Evolutionary conservation across 371 early-diverging fungal genomes (phyloP).

Genomic region (Mucor racemosus): DNA sequence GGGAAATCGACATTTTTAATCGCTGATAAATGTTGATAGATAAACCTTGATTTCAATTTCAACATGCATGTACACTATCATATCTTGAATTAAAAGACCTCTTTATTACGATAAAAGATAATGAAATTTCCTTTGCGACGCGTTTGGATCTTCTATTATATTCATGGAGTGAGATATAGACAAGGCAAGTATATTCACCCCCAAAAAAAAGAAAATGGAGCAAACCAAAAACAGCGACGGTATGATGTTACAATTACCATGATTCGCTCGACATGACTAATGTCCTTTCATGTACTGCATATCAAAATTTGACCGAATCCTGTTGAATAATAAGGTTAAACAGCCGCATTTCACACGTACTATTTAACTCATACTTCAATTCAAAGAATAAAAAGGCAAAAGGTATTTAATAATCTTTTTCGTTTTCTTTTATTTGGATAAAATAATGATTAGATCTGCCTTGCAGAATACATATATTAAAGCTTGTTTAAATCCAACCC

Average conservation of each 20-base stretch:
- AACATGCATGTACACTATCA: too few species aligned
- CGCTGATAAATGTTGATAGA: too few species aligned
- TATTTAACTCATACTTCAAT: not conserved
- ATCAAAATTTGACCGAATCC: not conserved
- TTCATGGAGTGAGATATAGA: too few species aligned
- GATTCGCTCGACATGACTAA: slow-evolving; percentile 6
- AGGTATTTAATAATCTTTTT: not conserved
- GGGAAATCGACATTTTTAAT: too few species aligned
- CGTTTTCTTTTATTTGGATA: slow-evolving; percentile 8
- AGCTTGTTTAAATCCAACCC: slow-evolving; percentile 38
- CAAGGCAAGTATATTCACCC: too few species aligned
- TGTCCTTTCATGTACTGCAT: too few species aligned
- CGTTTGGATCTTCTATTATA: too few species aligned
- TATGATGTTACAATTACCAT: not conserved
- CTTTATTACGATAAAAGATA: too few species aligned
- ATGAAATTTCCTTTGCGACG: too few species aligned
- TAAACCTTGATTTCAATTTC: too few species aligned
- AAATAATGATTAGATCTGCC: slow-evolving; percentile 28
- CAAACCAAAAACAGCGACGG: not conserved
- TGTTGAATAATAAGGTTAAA: slow-evolving; percentile 20
- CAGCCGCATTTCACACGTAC: slow-evolving; percentile 17
- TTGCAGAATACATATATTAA: slow-evolving; percentile 37
- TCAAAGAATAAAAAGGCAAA: not conserved
- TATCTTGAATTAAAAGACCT: too few species aligned
- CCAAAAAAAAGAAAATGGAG: too few species aligned